Base-by-base conservation (phyloP, 192 early-diverging fungal species). In the Coemansia sp. region DNA sequence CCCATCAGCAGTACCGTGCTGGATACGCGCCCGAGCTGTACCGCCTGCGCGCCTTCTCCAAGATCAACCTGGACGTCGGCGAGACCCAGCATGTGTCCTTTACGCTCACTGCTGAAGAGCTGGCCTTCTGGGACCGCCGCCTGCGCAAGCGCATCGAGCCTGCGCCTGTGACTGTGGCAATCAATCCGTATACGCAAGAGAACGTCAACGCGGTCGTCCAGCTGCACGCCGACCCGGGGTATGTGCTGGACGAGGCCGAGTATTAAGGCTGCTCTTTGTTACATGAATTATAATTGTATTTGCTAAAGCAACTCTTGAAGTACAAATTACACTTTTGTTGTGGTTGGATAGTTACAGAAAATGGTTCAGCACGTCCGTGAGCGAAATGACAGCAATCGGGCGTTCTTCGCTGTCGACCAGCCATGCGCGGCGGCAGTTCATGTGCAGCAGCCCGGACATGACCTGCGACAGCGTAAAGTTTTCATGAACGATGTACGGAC, bases 1-100 rank as follows among this genome's bases (percentile, higher is more conserved):
- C 84, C 21, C 60, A 70, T 29, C 86, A 87, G 48, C 74, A 71
- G n/a, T 74, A 69, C 42, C 78, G 84, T 4, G 60, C 57, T 5
- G 76, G 81, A 2, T 62, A 82, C 46, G 77, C 83, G 21, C 83
- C 84, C 1, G 80, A 82, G 12, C 75, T 80, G n/a, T 82, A 65
- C 35, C 61, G 81, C 27, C 65, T 88, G 24, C 82, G 83, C 49
- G 69, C 43, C 0, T 85, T 86, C 25, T 47, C 70, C n/a, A 88
- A 85, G 67, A 56, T 85, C 3, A 23, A 32, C 11, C 31, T 86
- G 10, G 58, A 47, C 0, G 64, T 76, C 4, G 80, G 80, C 27
- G 53, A 85, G 65, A 67, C 68, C 24, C 67, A 73, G 56, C 58
- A 66, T 2, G 77, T 84, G 25, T 25, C 44, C 19, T 58, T 86